Base-by-base conservation (phyloP, 371 early-diverging fungal species). In the Actinomortierella ambigua region DNA sequence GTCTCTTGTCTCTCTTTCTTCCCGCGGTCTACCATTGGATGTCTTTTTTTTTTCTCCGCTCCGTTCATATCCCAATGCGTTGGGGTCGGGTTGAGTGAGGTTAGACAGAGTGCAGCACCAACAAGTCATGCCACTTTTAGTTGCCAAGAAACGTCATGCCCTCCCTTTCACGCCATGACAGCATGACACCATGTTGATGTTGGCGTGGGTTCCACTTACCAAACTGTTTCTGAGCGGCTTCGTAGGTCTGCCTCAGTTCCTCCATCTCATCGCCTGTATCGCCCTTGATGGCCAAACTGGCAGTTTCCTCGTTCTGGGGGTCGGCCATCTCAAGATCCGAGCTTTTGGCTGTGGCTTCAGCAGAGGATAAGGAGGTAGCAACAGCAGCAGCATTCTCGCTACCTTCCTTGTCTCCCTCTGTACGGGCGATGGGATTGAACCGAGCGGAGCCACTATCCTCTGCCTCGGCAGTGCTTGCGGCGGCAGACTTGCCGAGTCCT, bases 221-320 rank as follows among this genome's bases (percentile, higher is more conserved):
- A 28, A 71, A 71, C 41, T 71, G 73, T 44, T 71, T 71, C 28
- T 71, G 73, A 13, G 73, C 73, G n/a, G 73, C 73, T 2, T 71
- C 73, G 20, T 71, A 71, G 11, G 73, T 71, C 34, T 71, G 73
- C 7, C 73, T 58, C 11, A 71, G 57, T 26, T 71, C 73, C 4
- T 62, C 53, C 5, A 71, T 49, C 17, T 71, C 73, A 24, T 71
- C 67, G 1, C 73, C 73, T 17, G 63, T 59, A 3, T 62, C 71
- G 17, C 63, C 71, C 26, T 61, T 61, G 23, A 71, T 17, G 6
- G 73, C 73, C 22, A 71, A 2, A 13, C 53, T 65, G 20, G 63
- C 71, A 5, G 71, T 70, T 39, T 65, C 59, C n/a, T 39, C 34
- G 34, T 34, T 34, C 34, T 34, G 34, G 11, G 18, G 3, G 20